Evolutionary conservation across 257 asterid genomes (phyloP), one percentile per base, ranked within the genome.

Genomic region (Solanum pinnatisectum): DNA sequence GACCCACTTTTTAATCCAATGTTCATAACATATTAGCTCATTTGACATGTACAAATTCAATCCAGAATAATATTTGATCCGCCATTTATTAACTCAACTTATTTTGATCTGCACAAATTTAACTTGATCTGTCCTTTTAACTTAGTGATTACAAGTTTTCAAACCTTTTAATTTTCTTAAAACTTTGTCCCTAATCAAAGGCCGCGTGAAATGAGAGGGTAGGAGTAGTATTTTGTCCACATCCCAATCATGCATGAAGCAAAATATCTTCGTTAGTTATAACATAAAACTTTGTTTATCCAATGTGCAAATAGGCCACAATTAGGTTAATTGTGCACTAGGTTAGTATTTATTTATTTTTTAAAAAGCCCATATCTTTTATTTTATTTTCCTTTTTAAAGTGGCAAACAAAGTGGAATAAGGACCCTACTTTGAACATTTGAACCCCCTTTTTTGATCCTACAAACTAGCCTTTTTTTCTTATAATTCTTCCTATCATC

Each of bases 351-450:
- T n/a, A 4, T 0, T 8, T 2, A 2, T n/a, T 25, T 2, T 9
- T 14, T 13, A 0, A 16, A 5, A 85, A 18, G 44, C 13, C 23
- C 82, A 85, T 39, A 25, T 32, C 82, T 85, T 60, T 27, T 85
- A 37, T 12, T 73, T 44, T 35, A 11, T 8, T 35, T 40, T 86
- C 60, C 22, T 49, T 30, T 81, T 35, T 81, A 70, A 59, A 67
- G 83, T 70, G 90, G 81, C 90, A 72, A 85, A 87, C 88, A 86
- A 71, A 89, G 92, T 91, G 60, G 83, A 72, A 79, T 23, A 74
- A 79, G 88, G 88, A 60, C 88, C 86, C 85, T 37, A 52, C 86
- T 85, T 84, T 77, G 87, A 88, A 86, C 37, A 84, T 84, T 87
- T 65, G 77, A 89, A 84, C 84, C 60, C 33, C 87, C 84, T 67